phyloP scores from a whole-genome alignment of 805 yeast genomes.

The Candida namnaoensis region DNA sequence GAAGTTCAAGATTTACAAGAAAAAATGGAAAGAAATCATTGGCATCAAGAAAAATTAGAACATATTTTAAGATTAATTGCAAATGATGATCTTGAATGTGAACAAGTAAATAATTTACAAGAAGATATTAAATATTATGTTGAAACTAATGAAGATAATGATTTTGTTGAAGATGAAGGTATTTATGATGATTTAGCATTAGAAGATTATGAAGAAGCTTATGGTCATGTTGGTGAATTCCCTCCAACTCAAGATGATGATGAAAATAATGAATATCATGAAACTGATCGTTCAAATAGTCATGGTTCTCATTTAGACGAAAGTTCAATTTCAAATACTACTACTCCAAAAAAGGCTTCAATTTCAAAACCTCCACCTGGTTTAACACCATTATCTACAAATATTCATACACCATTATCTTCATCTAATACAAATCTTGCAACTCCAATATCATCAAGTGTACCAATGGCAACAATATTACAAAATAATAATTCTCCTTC shows the following conservation, averaged over 20 bases:
- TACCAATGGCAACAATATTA: too few species aligned
- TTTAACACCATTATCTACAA: slow-evolving; percentile 15
- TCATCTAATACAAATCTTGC: neutral
- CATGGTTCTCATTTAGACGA: too few species aligned
- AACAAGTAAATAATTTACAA: slow-evolving; percentile 62
- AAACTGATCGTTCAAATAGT: neutral
- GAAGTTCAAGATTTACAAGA: slow-evolving; percentile 57
- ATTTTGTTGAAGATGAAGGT: slow-evolving; percentile 89
- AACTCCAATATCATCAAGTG: too few species aligned
- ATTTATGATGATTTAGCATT: slow-evolving; percentile 82
- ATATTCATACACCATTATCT: neutral
- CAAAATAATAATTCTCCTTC: neutral
- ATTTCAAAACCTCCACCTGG: slow-evolving; percentile 17
- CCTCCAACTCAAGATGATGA: slow-evolving; percentile 8
- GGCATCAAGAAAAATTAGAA: slow-evolving; percentile 75
- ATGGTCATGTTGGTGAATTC: slow-evolving; percentile 38
- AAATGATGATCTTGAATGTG: slow-evolving; percentile 73
- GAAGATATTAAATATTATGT: slow-evolving; percentile 92
- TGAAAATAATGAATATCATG: slow-evolving; percentile 4
- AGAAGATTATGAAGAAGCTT: slow-evolving; percentile 45
- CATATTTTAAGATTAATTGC: slow-evolving; percentile 68
- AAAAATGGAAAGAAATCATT: slow-evolving; percentile 61
- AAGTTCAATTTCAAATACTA: neutral
- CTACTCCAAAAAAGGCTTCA: slow-evolving; percentile 1
- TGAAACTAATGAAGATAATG: slow-evolving; percentile 88